Conservation (phyloP, 257 asterid species). For the Cinchona pubescens region DNA sequence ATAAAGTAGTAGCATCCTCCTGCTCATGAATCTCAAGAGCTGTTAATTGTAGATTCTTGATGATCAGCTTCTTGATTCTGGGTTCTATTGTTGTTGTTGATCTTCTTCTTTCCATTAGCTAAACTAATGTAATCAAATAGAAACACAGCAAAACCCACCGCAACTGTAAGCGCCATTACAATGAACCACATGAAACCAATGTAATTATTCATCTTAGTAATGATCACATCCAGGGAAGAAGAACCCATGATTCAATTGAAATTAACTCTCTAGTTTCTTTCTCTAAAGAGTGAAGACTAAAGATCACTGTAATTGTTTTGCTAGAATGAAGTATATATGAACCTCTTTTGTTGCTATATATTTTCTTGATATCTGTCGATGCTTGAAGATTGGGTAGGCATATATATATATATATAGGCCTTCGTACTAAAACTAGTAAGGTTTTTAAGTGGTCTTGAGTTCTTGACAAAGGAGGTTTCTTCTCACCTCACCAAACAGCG, state of each 20-base stretch:
- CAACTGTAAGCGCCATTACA: background rate
- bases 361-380: background rate
- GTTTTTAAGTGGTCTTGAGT: slow-evolving; percentile 17
- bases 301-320: background rate
- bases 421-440: background rate
- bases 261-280: background rate
- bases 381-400: background rate
- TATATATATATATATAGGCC: slow-evolving; percentile 14
- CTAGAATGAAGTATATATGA: no score
- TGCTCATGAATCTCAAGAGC: background rate
- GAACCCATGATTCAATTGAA: slow-evolving; percentile 5
- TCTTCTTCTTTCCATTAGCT: slow-evolving; percentile 2
- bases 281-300: background rate
- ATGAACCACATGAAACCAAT: slow-evolving; percentile 5
- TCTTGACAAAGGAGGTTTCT: slow-evolving; percentile 14
- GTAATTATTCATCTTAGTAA: slow-evolving; percentile 12
- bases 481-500: background rate
- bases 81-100: background rate
- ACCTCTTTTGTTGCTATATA: no score
- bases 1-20: background rate
- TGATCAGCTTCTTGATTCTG: no score
- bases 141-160: slow-evolving; percentile 1
- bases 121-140: slow-evolving; percentile 10
- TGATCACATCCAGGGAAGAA: slow-evolving; percentile 6
- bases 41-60: no score